A percentile compares a stretch with the other conserved stretches of the same genome.
Conservation (phyloP, 768 basidiomycete species). For the Mycena capillaripes region DNA sequence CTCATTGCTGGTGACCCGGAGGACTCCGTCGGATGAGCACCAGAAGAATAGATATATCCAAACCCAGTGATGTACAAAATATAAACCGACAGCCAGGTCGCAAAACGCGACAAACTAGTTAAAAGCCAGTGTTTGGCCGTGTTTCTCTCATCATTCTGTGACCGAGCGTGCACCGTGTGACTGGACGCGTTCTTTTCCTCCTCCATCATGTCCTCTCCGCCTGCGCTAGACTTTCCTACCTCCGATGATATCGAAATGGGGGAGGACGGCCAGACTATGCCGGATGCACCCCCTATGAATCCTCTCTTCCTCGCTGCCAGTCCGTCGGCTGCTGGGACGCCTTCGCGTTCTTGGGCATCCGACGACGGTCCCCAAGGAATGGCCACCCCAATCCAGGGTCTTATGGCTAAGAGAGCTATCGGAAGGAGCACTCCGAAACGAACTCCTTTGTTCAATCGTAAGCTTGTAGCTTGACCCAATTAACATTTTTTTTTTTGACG, state of each 20-base stretch:
- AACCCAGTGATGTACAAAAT: no score
- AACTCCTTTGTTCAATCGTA: conserved; percentile 67
- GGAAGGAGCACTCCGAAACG: conserved; percentile 70
- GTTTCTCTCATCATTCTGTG: neutral
- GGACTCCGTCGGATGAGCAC: no score
- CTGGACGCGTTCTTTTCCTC: neutral
- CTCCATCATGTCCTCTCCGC: conserved; percentile 73
- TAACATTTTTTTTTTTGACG: conserved; percentile 26
- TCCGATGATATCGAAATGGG: conserved; percentile 76
- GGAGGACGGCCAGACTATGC: conserved; percentile 55
- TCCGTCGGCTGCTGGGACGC: conserved; percentile 67
- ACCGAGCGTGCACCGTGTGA: neutral
- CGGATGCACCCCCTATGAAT: conserved; percentile 55
- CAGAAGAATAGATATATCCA: no score
- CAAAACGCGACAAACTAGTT: no score
- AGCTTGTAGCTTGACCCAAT: conserved; percentile 39
- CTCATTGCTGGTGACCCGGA: no score
- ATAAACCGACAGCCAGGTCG: no score
- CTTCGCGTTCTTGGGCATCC: conserved; percentile 53
- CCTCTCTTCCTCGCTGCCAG: conserved; percentile 70
- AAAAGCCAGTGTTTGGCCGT: no score
- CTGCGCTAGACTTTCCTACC: conserved; percentile 73
- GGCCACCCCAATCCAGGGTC: conserved; percentile 60
- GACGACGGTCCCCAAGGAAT: conserved; percentile 51
- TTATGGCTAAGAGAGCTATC: conserved; percentile 66